Evolutionary conservation across 2,329 filamentous ascomycete species (phyloP).

Genomic region (Aspergillus vadensis): DNA sequence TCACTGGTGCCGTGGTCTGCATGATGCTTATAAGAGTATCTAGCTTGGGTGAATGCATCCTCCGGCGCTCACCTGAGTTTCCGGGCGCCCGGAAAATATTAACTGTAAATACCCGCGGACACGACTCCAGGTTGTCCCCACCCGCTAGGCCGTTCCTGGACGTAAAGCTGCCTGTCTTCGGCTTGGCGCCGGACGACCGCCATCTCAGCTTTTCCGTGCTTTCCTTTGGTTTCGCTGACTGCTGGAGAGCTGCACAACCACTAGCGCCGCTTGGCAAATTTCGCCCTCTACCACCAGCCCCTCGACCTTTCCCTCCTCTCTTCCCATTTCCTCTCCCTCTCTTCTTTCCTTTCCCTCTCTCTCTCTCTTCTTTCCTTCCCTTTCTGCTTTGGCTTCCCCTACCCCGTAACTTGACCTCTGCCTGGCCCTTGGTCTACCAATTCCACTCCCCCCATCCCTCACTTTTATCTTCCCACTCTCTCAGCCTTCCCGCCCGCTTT

Average conservation of each 20-base stretch:
- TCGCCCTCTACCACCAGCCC: conserved; percentile 36
- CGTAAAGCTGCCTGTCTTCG: conserved; percentile 25
- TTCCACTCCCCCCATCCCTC: conserved; percentile 9
- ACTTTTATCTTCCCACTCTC: conserved; percentile 13
- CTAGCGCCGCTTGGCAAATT: conserved; percentile 38
- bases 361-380: conserved; percentile 3
- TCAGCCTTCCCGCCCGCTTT: conserved; percentile 14
- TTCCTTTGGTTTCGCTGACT: conserved; percentile 28
- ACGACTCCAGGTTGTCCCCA: conserved; percentile 30
- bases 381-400: conserved; percentile 11
- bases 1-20: conserved; percentile 8
- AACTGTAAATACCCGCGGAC: conserved; percentile 31
- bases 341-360: conserved; percentile 16
- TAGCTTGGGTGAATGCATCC: conserved; percentile 9
- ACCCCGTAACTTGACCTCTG: conserved; percentile 5
- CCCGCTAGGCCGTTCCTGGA: conserved; percentile 33
- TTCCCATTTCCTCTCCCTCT: conserved; percentile 19
- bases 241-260: conserved; percentile 38
- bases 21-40: background rate
- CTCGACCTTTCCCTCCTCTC: conserved; percentile 29
- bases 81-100: conserved; percentile 29
- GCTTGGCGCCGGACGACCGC: conserved; percentile 30
- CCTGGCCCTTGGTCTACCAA: conserved; percentile 10
- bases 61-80: conserved; percentile 13
- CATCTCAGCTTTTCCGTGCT: conserved; percentile 29